A percentile compares a stretch with the other conserved stretches of the same genome.
These are phyloP conservation scores for Metschnikowia matae DNA, from an alignment of 805 yeast genomes.

Conservation along the genomic window DNA sequence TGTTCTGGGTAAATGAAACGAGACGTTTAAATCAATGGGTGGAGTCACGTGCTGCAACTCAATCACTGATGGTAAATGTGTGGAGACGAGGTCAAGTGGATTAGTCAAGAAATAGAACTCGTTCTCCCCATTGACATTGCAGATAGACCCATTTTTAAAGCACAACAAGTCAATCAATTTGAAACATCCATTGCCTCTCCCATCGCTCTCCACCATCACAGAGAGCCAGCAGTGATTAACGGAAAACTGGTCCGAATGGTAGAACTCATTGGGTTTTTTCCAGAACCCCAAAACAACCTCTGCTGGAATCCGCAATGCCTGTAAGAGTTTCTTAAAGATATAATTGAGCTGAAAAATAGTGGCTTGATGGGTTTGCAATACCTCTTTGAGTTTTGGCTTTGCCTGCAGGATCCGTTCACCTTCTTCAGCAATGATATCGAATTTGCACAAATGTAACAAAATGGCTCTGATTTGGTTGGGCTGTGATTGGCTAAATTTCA, in stretches of 20 bases:
- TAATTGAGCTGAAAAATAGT: constrained; percentile 72
- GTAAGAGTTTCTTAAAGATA: constrained; percentile 69
- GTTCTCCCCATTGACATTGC: constrained; percentile 33
- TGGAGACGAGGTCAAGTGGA: constrained; percentile 71
- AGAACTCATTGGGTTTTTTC: constrained; percentile 67
- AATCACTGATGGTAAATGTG: constrained; percentile 80
- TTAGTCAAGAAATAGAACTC: constrained; percentile 73
- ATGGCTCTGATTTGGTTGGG: constrained; percentile 57
- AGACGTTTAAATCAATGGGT: constrained; percentile 71
- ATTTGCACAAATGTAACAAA: constrained; percentile 64
- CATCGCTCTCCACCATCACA: constrained; percentile 62
- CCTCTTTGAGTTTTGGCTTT: constrained; percentile 40
- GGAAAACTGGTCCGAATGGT: constrained; percentile 48
- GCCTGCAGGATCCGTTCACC: constrained; percentile 31
- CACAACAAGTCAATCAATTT: constrained; percentile 64
- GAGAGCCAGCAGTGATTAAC: constrained; percentile 89
- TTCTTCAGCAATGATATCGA: constrained; percentile 42
- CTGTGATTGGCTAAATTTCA: constrained; percentile 34
- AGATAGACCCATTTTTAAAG: constrained; percentile 30
- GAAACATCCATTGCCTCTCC: constrained; percentile 38
- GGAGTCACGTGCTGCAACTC: constrained; percentile 86
- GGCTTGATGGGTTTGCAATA: constrained; percentile 49
- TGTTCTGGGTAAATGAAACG: constrained; percentile 79
- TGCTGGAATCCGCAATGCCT: constrained; percentile 63
- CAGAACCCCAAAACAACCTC: constrained; percentile 80